Base-by-base conservation (phyloP, 176 grass and related monocot genomes). In the Raddia distichophylla region DNA sequence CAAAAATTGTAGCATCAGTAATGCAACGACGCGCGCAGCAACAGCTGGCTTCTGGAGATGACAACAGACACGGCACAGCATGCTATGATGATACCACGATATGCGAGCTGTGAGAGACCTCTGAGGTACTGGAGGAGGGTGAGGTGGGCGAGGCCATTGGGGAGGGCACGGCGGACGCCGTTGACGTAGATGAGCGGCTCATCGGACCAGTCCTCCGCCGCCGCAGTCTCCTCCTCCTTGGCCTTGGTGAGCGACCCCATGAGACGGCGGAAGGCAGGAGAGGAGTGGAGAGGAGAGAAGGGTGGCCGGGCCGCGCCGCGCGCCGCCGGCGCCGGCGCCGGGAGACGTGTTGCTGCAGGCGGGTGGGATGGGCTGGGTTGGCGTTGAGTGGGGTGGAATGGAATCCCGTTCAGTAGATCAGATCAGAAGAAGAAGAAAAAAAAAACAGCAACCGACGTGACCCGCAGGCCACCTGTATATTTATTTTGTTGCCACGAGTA, bases 91-190 rank as follows among this genome's bases (percentile, higher is more conserved):
- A 69, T 27, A 27, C 27, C 27, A 27, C 27, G 27, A 27, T 27
- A 27, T 27, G 27, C 27, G 27, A 27, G 27, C 27, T 27, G 27
- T 27, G 27, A 27, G 27, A 27, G 27, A 93, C 95, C 95, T 95
- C 95, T 82, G 33, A 98, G 88, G 86, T 98, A 98, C 72, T 98
- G 88, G 13, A 98, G 95, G 40, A 98, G 86, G 45, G 95, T 98
- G 86, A 98, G 81, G 58, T 95, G 95, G 34, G 95, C 95, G 66
- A 95, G 77, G 56, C 95, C 95, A 69, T 98, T 86, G 49, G 95
- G 88, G 84, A 98, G 67, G 69, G 91, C 90, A 65, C 90, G 88
- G 34, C 92, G 95, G 81, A 91, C 90, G 82, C 95, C 90, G 84
- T 98, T 98, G 40, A 98, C 82, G 78, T 98, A 98, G 64, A 98